These are phyloP conservation scores for Pestalotiopsis fici DNA, from an alignment of 2,329 filamentous ascomycete species.

Conservation along the genomic window DNA sequence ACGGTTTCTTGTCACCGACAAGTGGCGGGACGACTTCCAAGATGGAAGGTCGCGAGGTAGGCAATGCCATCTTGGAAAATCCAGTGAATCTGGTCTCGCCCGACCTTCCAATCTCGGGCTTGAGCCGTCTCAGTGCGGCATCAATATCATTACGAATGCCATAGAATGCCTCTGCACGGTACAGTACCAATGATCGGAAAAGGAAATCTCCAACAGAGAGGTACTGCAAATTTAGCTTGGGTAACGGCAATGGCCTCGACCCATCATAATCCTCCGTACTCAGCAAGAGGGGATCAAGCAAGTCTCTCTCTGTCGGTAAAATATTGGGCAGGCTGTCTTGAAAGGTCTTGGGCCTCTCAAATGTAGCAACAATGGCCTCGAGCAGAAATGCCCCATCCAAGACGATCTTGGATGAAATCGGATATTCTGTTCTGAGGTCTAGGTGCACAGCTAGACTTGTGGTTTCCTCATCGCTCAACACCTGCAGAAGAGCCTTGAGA, in stretches of 20 bases:
- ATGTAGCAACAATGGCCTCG: constrained; percentile 73
- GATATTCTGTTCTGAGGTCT: constrained; percentile 81
- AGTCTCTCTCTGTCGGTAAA: constrained; percentile 77
- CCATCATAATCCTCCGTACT: constrained; percentile 88
- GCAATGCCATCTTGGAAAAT: constrained; percentile 88
- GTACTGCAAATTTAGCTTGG: constrained; percentile 95
- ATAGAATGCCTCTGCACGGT: constrained; percentile 90
- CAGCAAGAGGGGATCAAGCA: constrained; percentile 79
- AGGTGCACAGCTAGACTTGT: constrained; percentile 68
- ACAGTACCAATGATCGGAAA: constrained; percentile 90
- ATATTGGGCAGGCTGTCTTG: constrained; percentile 74
- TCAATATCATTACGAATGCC: constrained; percentile 91
- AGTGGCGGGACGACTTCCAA: constrained; percentile 81
- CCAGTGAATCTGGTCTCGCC: constrained; percentile 77
- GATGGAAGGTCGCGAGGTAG: constrained; percentile 82
- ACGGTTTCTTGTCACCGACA: constrained; percentile 82
- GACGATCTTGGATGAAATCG: constrained; percentile 65
- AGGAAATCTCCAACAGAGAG: constrained; percentile 92
- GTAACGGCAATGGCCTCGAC: constrained; percentile 82
- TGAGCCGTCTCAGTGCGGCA: constrained; percentile 74
- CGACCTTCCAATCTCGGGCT: constrained; percentile 64
- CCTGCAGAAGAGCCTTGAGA: constrained; percentile 72
- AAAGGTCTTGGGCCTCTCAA: constrained; percentile 80
- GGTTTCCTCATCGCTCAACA: constrained; percentile 75
- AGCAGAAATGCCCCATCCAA: constrained; percentile 65